phyloP scores from a whole-genome alignment of 805 yeast species.

The Candida pseudofarinosa region DNA sequence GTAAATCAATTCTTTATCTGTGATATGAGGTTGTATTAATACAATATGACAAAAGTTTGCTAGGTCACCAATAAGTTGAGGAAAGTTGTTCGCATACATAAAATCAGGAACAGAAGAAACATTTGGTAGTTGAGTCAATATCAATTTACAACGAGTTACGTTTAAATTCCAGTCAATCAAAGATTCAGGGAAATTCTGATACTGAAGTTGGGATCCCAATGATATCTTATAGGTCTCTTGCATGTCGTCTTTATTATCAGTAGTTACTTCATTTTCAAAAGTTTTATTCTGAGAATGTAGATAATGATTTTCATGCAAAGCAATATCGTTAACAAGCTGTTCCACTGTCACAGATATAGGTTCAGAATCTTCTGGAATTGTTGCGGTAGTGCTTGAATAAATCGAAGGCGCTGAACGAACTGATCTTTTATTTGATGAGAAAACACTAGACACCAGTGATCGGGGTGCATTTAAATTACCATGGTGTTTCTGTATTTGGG shows the following conservation, averaged over 20 bases:
- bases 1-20: constrained; percentile 40
- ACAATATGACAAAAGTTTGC: constrained; percentile 37
- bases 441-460: constrained; percentile 36
- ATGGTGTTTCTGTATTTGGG: constrained; percentile 18
- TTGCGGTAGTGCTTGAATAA: constrained; percentile 39
- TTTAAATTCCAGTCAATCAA: constrained; percentile 52
- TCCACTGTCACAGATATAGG: constrained; percentile 41
- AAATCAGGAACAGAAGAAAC: constrained; percentile 35
- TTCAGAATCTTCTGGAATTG: constrained; percentile 43
- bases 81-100: constrained; percentile 28
- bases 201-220: constrained; percentile 35
- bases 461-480: constrained; percentile 19
- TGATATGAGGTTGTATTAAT: constrained; percentile 36
- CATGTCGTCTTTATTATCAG: constrained; percentile 13
- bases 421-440: constrained; percentile 32
- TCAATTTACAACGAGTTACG: constrained; percentile 45
- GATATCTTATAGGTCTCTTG: constrained; percentile 34
- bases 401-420: constrained; percentile 42
- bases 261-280: constrained; percentile 6
- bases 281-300: constrained; percentile 10
- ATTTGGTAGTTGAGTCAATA: constrained; percentile 36
- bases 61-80: constrained; percentile 40
- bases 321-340: constrained; percentile 40
- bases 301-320: constrained; percentile 31
- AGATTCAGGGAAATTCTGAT: constrained; percentile 37